Evolutionary conservation across 2,329 filamentous ascomycete genomes (phyloP), one percentile per base, ranked within the genome.

Genomic region (Trichoderma asperellum): DNA sequence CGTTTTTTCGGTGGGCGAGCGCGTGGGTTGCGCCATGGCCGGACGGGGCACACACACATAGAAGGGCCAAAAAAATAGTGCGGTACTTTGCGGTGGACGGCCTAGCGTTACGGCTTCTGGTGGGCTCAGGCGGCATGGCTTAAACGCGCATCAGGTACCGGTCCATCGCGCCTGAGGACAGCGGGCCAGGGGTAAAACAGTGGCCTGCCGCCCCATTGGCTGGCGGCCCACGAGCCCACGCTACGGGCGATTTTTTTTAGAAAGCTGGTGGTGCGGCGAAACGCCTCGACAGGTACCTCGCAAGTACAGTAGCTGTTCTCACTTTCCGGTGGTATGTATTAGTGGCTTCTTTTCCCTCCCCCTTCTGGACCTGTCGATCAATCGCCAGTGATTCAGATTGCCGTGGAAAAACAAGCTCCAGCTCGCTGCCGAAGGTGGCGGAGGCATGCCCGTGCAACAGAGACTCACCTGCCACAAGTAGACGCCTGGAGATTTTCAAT

Each of bases 211-310:
- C 27, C 43, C 53, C 53, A 66, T 57, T 49, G 63, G 53, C 35
- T 27, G 34, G 14, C 0, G 62, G 1, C n/a, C 63, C 63, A 58
- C 63, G n/a, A 53, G n/a, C 52, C 63, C 53, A 66, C 53, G 63
- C 63, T 66, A 65, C 62, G 63, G 63, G 27, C 47, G 63, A 35
- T 66, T 66, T 66, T 64, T 66, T 66, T 66, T 66, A 66, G 63
- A 66, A 66, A 49, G 53, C 29, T 64, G 63, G 37, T 66, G 63
- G 63, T 66, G 63, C 63, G 63, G 62, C 62, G 53, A 66, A 43
- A 66, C 11, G 52, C 14, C 40, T 56, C 37, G n/a, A 12, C 37
- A 43, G 29, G 63, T 66, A 66, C 34, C 52, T 24, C 27, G 4
- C 53, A 66, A 34, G 63, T 66, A 57, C 49, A 34, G 63, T 66